These are phyloP conservation scores for Pholiota adiposa DNA, from an alignment of 1,284 basidiomycete genomes.

Conservation along the genomic window DNA sequence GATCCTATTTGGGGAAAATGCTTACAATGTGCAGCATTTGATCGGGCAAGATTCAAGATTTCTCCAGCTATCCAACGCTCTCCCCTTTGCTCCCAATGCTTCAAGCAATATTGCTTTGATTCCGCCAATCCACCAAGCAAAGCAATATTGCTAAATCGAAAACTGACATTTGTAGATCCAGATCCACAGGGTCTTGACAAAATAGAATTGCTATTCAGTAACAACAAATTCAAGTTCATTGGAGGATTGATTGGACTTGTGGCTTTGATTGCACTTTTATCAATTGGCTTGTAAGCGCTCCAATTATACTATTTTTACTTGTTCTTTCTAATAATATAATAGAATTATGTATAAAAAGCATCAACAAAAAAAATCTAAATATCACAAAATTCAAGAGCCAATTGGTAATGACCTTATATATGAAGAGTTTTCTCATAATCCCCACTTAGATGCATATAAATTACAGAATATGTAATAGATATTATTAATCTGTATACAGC, in stretches of 20 bases:
- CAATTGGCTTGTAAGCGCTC: conserved; percentile 42
- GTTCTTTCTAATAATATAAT: background rate
- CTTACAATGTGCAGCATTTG: conserved; percentile 57
- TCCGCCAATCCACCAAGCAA: conserved; percentile 48
- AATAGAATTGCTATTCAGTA: conserved; percentile 41
- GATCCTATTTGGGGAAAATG: conserved; percentile 59
- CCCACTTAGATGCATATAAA: conserved; percentile 2
- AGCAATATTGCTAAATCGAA: conserved; percentile 45
- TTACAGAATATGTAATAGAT: background rate
- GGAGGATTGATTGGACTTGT: conserved; percentile 44
- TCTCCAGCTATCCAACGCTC: conserved; percentile 44
- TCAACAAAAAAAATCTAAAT: conserved; percentile 9
- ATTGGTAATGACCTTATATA: conserved; percentile 12
- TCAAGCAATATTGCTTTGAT: conserved; percentile 60
- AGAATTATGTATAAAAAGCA: conserved; percentile 15
- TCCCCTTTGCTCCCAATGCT: conserved; percentile 49
- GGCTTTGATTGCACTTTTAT: conserved; percentile 39
- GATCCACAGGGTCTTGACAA: conserved; percentile 48
- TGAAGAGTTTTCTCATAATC: conserved; percentile 18
- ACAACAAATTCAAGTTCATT: conserved; percentile 46
- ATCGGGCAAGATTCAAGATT: conserved; percentile 50
- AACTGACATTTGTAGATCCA: conserved; percentile 51
- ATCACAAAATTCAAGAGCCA: conserved; percentile 16
- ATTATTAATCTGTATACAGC: too few relatives aligned
- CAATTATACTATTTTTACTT: conserved; percentile 2